Percentiles rank a stretch among this genome's conserved stretches.
Evolutionary conservation across 352 stramenopile species (phyloP).

Genomic region (Halophytophthora batemanensis): DNA sequence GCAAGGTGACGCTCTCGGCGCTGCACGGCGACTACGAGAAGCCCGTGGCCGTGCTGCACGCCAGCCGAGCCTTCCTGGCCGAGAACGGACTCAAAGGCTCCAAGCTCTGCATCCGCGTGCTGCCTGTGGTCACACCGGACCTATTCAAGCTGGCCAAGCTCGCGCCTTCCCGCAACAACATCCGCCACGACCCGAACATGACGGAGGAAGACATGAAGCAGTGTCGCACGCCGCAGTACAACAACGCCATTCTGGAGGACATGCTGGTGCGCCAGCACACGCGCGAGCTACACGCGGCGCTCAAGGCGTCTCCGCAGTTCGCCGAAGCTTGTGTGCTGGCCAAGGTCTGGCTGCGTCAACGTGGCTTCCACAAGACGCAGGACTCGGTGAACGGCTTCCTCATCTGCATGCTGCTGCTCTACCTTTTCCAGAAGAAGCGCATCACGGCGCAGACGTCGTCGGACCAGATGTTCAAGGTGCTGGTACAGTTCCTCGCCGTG

Average conservation of each 20-base stretch:
- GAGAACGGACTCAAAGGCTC: conserved; percentile 49
- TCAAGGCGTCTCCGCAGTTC: conserved; percentile 68
- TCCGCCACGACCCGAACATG: conserved; percentile 74
- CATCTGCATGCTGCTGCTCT: conserved; percentile 80
- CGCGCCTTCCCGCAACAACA: conserved; percentile 78
- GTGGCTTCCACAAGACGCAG: conserved; percentile 62
- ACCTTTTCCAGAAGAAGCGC: conserved; percentile 72
- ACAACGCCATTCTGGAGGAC: conserved; percentile 90
- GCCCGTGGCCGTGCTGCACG: conserved; percentile 58
- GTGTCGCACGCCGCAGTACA: conserved; percentile 85
- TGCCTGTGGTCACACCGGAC: conserved; percentile 64
- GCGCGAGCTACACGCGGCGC: conserved; percentile 65
- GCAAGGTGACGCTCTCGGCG: conserved; percentile 51
- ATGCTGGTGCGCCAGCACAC: conserved; percentile 84
- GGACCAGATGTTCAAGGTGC: conserved; percentile 84
- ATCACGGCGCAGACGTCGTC: conserved; percentile 69
- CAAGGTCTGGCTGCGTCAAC: conserved; percentile 89
- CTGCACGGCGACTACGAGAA: conserved; percentile 84
- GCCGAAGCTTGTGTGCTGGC: conserved; percentile 73
- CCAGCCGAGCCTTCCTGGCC: conserved; percentile 34
- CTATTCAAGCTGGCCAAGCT: conserved; percentile 85
- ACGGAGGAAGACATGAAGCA: conserved; percentile 65
- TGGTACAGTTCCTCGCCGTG: conserved; percentile 75
- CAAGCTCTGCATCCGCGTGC: conserved; percentile 59
- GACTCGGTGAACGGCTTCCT: conserved; percentile 88